Base-by-base conservation (phyloP, 257 asterid species). In the Craterostigma plantagineum region DNA sequence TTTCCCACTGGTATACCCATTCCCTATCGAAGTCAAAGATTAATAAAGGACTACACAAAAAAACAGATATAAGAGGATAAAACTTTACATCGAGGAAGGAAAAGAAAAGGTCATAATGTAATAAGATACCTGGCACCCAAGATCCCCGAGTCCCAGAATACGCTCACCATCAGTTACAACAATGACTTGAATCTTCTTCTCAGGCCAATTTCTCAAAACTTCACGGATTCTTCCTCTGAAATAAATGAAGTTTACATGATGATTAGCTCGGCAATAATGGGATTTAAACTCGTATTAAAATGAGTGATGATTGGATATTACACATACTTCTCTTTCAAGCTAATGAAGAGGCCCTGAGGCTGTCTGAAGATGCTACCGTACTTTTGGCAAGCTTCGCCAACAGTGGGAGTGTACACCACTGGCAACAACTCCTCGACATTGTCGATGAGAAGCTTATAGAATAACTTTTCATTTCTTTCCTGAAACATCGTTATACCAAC, bases 1-100 rank as follows among this genome's bases (percentile, higher is more conserved):
- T 90, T 90, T 38, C 99, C 99, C 0, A 90, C 96, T 6, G 99
- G 99, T 54, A 90, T 90, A 13, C 99, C 99, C 99, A 90, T 90
- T 58, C 99, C 99, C 99, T 90, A 71, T 16, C 39, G 34, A 57
- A 15, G 62, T 13, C 9, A 59, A 53, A 43, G 11, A 55, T 54
- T 23, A 38, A 47, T 11, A 54, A 30, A 52, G 45, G 45, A 41
- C 12, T 11, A 41, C 14, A 14, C 14, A 9, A 3, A 41, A n/a
- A 41, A 41, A 41, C 14, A 3, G 12, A 41, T n/a, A 41, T 11
- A 10, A 41, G 9, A 9, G 9, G 16, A 10, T 1, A 12, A 41
- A 3, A 41, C n/a, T n/a, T n/a, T n/a, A 14, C 1, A 41, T n/a
- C 3, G 8, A 41, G 16, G 12, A 41, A 41, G 12, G 1, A 8